phyloP scores from a whole-genome alignment of 2,329 filamentous ascomycete species.

The Botrytis porri region DNA sequence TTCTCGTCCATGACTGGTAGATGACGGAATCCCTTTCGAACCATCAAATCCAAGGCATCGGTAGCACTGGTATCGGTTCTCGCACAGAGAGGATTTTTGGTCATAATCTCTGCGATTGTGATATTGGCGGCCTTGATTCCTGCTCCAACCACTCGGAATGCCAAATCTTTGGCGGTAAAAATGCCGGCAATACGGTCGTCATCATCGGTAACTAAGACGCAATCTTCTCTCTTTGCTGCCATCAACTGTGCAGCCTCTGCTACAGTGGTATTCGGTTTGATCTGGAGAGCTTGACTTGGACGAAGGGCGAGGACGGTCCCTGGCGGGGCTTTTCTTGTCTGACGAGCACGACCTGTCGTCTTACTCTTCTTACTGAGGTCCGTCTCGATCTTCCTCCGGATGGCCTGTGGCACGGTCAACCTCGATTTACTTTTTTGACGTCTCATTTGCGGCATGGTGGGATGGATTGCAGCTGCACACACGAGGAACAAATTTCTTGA shows the following conservation, averaged over 20 bases:
- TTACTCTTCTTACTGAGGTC: slow-evolving; percentile 98
- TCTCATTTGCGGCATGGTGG: slow-evolving; percentile 21
- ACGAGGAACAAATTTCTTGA: not conserved
- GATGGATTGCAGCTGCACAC: not conserved
- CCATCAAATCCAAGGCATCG: slow-evolving; percentile 96
- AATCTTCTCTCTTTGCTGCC: slow-evolving; percentile 98
- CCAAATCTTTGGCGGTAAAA: slow-evolving; percentile 97
- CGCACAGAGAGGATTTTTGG: slow-evolving; percentile 96
- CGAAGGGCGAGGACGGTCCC: slow-evolving; percentile 94
- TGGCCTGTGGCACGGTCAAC: slow-evolving; percentile 60
- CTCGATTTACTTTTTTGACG: slow-evolving; percentile 14
- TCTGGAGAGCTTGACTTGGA: slow-evolving; percentile 93
- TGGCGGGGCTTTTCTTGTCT: slow-evolving; percentile 88
- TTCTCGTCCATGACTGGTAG: slow-evolving; percentile 99
- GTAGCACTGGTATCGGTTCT: slow-evolving; percentile 97
- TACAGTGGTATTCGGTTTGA: slow-evolving; percentile 91
- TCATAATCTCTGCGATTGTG: slow-evolving; percentile 98
- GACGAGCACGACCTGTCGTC: slow-evolving; percentile 71
- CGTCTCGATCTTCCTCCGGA: slow-evolving; percentile 92
- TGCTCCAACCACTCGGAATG: slow-evolving; percentile 90
- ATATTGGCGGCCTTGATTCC: slow-evolving; percentile 86
- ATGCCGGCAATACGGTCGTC: slow-evolving; percentile 98
- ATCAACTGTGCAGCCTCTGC: slow-evolving; percentile 97
- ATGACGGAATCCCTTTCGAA: slow-evolving; percentile 95
- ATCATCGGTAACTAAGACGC: slow-evolving; percentile 94